Conservation (phyloP, 305 asterid species). For the Petunia hybrid region DNA sequence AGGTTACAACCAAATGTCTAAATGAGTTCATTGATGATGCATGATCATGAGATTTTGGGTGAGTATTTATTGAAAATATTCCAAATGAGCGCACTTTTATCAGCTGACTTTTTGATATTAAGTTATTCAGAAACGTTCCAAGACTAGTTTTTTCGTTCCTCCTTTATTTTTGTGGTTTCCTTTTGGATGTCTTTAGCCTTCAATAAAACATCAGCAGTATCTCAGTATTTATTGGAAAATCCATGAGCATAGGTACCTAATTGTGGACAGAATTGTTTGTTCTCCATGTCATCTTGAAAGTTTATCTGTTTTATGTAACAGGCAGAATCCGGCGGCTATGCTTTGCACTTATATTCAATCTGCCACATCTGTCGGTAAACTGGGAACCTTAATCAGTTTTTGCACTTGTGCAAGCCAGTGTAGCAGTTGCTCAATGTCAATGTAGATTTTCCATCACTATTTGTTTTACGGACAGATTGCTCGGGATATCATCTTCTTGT, state of each 20-base stretch:
- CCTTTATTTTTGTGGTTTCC: neutral
- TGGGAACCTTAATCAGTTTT: neutral
- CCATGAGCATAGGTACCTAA: neutral
- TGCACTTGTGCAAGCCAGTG: slow-evolving; percentile 24
- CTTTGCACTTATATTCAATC: neutral
- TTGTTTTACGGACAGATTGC: neutral
- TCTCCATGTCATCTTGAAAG: slow-evolving; percentile 1
- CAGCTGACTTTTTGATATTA: neutral
- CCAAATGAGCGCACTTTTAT: neutral
- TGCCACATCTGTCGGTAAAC: neutral
- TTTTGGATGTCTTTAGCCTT: neutral
- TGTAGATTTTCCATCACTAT: neutral
- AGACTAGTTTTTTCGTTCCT: neutral
- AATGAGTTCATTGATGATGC: neutral
- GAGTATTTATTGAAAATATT: neutral
- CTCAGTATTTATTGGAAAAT: neutral
- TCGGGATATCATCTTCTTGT: neutral
- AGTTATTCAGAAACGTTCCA: neutral
- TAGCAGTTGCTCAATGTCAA: neutral
- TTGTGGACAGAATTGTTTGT: neutral
- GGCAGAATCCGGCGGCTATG: neutral
- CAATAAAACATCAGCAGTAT: neutral
- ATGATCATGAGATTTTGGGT: neutral
- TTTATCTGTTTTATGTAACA: neutral
- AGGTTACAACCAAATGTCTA: slow-evolving; percentile 23